Percentiles rank a stretch among this genome's conserved stretches.
phyloP scores from a whole-genome alignment of 2,329 filamentous ascomycete species.

The Lachnellula cervina region DNA sequence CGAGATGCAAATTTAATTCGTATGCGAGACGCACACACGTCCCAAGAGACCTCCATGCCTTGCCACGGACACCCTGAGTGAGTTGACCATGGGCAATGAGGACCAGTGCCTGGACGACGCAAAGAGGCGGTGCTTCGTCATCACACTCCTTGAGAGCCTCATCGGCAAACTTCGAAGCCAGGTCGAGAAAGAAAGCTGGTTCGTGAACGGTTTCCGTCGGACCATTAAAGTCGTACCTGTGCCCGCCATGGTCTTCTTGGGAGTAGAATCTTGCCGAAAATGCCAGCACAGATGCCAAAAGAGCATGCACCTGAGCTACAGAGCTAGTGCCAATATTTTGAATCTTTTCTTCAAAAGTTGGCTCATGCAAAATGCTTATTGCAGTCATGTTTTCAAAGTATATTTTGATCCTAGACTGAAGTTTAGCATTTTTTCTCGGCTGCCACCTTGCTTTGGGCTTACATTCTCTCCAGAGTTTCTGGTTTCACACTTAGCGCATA shows the following conservation, averaged over 20 bases:
- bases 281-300: constrained; percentile 26
- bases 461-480: too few relatives aligned
- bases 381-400: constrained; percentile 16
- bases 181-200: constrained; percentile 15
- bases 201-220: background rate
- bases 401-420: background rate
- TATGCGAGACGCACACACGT: constrained; percentile 26
- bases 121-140: constrained; percentile 32
- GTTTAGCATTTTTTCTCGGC: too few relatives aligned
- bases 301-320: too few relatives aligned
- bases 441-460: too few relatives aligned
- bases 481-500: too few relatives aligned
- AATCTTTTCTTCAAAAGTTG: constrained; percentile 9
- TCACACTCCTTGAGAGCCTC: constrained; percentile 30
- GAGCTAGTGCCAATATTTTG: constrained; percentile 16
- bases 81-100: constrained; percentile 34
- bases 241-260: background rate
- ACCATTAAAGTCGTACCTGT: background rate
- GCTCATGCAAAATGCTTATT: constrained; percentile 13
- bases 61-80: constrained; percentile 33
- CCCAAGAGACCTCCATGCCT: constrained; percentile 34
- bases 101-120: constrained; percentile 35
- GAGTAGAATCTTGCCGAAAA: constrained; percentile 24
- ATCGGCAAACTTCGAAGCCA: constrained; percentile 27
- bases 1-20: constrained; percentile 14